phyloP scores from a whole-genome alignment of 2,329 filamentous ascomycete species.

The Nothophoma quercina region DNA sequence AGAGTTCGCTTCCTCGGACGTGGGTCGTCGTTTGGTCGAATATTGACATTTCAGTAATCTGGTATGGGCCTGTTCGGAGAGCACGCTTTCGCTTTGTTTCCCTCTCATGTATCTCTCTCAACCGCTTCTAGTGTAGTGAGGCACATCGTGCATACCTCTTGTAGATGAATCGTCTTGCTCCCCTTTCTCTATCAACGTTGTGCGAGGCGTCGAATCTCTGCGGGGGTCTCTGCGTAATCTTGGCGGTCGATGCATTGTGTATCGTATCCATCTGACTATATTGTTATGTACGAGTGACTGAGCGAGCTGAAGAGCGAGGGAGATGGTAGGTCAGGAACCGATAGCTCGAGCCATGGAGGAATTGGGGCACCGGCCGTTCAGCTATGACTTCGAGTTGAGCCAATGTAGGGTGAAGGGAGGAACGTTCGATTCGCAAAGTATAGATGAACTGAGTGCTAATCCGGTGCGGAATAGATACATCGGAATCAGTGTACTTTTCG shows the following conservation, averaged over 20 bases:
- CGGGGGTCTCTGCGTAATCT: too few relatives aligned
- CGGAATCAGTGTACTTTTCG: too few relatives aligned
- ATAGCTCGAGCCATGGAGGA: not conserved
- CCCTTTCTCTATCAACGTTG: too few relatives aligned
- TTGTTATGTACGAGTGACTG: not conserved
- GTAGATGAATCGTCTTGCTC: not conserved
- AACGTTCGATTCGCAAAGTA: not conserved
- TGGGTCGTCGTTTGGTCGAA: not conserved
- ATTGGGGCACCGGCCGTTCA: slow-evolving; percentile 1
- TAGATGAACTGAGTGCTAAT: too few relatives aligned
- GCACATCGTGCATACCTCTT: not conserved
- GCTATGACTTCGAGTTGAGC: slow-evolving; percentile 2
- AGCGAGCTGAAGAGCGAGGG: not conserved
- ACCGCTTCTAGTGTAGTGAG: not conserved
- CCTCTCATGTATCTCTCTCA: not conserved
- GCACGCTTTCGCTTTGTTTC: not conserved
- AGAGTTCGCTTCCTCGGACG: slow-evolving; percentile 14
- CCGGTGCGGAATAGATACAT: too few relatives aligned
- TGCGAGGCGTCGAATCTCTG: too few relatives aligned
- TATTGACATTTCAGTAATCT: not conserved
- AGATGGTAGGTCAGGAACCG: not conserved
- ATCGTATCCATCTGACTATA: not conserved
- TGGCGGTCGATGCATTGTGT: too few relatives aligned
- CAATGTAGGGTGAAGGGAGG: slow-evolving; percentile 9
- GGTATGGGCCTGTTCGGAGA: not conserved